Base-by-base conservation (phyloP, 768 basidiomycete genomes). In the Pisolithus orientalis region DNA sequence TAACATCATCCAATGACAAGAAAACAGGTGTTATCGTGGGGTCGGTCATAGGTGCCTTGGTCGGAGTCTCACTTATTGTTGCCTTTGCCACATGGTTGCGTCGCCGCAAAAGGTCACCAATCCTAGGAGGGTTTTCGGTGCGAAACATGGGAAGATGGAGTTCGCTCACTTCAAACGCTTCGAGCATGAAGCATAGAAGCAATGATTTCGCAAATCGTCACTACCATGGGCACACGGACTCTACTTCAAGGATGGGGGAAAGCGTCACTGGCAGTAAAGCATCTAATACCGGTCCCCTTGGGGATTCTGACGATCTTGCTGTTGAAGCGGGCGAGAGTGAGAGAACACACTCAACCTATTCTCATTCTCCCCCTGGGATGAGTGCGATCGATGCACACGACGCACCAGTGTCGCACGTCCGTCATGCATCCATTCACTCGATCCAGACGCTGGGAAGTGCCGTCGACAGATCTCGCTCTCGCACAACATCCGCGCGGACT, bases 21-120 rank as follows among this genome's bases (percentile, higher is more conserved):
- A 75, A 75, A 38, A 64, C 66, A 1, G 76, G 73, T 0, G 70
- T 72, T 7, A 77, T 85, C 27, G 75, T 72, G 5, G 85, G 83
- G 2, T 75, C 76, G 25, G 72, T 78, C 17, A 56, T 84, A 4
- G 83, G 79, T 5, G 78, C 71, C 2, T 17, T 70, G 2, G 59
- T 73, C 2, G 74, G 65, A 13, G 50, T 80, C 31, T 57, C 55
- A 5, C 55, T 75, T 14, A 59, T 68, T 6, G 48, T 72, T 50
- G 68, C 71, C 53, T 52, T 72, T 34, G 70, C 64, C 34, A 55
- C 73, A 34, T 66, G 58, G 54, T 39, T 64, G 46, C 54, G 53
- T 47, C 59, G 56, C 29, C 60, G 63, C 55, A 57, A 51, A 44
- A 53, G 50, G 39, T 17, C 27, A 21, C 31, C 55, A 4, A 52